phyloP scores from a whole-genome alignment of 768 basidiomycete species.

The Tylopilus vinaceipallidus region DNA sequence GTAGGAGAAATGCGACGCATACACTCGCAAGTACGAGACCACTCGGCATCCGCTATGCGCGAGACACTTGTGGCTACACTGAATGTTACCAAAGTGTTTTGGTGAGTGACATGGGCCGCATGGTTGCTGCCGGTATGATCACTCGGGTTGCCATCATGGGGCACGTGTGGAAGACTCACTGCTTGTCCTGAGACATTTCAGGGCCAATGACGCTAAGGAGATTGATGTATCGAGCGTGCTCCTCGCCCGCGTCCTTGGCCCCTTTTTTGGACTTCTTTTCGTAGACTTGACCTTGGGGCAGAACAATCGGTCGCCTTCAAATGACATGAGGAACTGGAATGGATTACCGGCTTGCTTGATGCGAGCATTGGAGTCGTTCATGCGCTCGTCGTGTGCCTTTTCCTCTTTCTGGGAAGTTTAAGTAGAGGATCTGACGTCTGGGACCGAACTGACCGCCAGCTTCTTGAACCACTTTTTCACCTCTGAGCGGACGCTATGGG shows the following conservation, averaged over 20 bases:
- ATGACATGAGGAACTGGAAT: background rate
- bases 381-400: slow-evolving; percentile 69
- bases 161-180: slow-evolving; percentile 43
- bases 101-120: slow-evolving; percentile 56
- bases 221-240: slow-evolving; percentile 76
- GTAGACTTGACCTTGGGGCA: slow-evolving; percentile 55
- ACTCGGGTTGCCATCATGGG: background rate
- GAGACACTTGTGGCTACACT: slow-evolving; percentile 63
- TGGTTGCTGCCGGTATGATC: slow-evolving; percentile 57
- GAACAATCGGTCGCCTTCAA: slow-evolving; percentile 10
- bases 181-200: slow-evolving; percentile 78
- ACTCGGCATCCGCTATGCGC: slow-evolving; percentile 77
- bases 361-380: slow-evolving; percentile 62
- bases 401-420: slow-evolving; percentile 69
- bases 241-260: slow-evolving; percentile 61
- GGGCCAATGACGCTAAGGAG: slow-evolving; percentile 69
- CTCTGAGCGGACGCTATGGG: slow-evolving; percentile 58
- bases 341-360: slow-evolving; percentile 72
- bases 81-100: slow-evolving; percentile 56
- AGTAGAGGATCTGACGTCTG: background rate
- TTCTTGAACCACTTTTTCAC: slow-evolving; percentile 89
- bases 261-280: slow-evolving; percentile 83
- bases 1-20: slow-evolving; percentile 64
- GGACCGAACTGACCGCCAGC: slow-evolving; percentile 53
- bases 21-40: slow-evolving; percentile 69